Evolutionary conservation across 1,284 basidiomycete genomes (phyloP).

Genomic region (Austroboletus niveus): DNA sequence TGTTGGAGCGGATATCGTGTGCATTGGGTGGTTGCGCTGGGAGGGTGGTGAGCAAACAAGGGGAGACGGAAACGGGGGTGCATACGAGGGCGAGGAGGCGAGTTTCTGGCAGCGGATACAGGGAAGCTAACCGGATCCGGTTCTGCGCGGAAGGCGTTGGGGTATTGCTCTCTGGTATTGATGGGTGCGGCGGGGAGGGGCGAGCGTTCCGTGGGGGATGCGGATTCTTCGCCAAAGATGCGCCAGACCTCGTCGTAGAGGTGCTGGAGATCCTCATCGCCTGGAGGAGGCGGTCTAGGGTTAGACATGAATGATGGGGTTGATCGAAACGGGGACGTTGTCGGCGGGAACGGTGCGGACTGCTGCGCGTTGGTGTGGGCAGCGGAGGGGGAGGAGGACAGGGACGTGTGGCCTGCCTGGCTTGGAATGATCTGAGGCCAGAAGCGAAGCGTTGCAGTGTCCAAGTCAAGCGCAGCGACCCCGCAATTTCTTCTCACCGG

Average conservation of each 20-base stretch:
- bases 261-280: conserved; percentile 65
- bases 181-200: conserved; percentile 13
- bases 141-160: conserved; percentile 23
- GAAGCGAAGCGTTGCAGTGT: neutral
- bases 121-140: conserved; percentile 13
- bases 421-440: neutral
- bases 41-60: neutral
- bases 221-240: conserved; percentile 51
- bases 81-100: conserved; percentile 28
- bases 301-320: conserved; percentile 26
- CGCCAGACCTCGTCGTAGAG: conserved; percentile 73
- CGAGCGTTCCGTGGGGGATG: conserved; percentile 24
- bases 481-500: conserved; percentile 11
- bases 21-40: conserved; percentile 16
- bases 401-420: neutral
- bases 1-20: conserved; percentile 20
- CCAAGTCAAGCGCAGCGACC: conserved; percentile 1
- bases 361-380: conserved; percentile 2
- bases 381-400: conserved; percentile 1
- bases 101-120: conserved; percentile 10
- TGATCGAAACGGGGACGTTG: conserved; percentile 9
- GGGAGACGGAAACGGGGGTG: neutral
- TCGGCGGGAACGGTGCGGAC: neutral
- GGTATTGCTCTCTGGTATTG: conserved; percentile 18
- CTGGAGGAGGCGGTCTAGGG: conserved; percentile 42